Percentiles rank a stretch among this genome's conserved stretches.
These are phyloP conservation scores for Harrya chromipes DNA, from an alignment of 768 basidiomycete species.

Conservation along the genomic window DNA sequence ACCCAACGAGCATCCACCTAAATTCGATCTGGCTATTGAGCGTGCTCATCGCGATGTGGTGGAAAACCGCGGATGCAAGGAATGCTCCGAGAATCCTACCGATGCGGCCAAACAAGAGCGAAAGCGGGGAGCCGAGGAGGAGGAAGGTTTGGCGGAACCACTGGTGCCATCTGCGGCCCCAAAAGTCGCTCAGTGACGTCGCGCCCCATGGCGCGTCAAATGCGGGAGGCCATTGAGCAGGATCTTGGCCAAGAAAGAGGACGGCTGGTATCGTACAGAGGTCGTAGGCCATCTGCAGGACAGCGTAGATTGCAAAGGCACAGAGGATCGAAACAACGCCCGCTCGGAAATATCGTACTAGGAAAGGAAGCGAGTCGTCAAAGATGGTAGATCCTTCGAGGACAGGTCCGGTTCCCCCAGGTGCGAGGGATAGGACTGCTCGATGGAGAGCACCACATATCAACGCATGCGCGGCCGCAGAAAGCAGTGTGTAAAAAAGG, in stretches of 20 bases:
- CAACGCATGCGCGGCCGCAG: conserved; percentile 35
- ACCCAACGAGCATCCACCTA: conserved; percentile 44
- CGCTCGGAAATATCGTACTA: conserved; percentile 34
- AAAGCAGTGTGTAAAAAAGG: conserved; percentile 31
- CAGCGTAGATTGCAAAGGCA: conserved; percentile 43
- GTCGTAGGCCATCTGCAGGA: conserved; percentile 36
- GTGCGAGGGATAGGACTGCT: conserved; percentile 44
- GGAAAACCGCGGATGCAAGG: conserved; percentile 51
- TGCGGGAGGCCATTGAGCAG: conserved; percentile 31
- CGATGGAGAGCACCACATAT: conserved; percentile 46
- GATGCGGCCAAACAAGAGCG: conserved; percentile 41
- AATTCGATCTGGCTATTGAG: conserved; percentile 41
- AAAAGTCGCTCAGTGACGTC: conserved; percentile 34
- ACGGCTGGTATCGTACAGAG: conserved; percentile 22
- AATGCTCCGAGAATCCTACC: conserved; percentile 55
- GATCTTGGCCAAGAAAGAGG: conserved; percentile 24
- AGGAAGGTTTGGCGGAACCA: conserved; percentile 32
- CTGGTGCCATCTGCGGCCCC: conserved; percentile 38
- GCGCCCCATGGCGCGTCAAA: conserved; percentile 31
- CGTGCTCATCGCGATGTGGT: conserved; percentile 50
- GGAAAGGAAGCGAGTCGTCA: conserved; percentile 28
- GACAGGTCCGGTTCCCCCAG: conserved; percentile 30
- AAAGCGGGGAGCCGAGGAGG: conserved; percentile 26
- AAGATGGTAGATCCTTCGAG: conserved; percentile 30
- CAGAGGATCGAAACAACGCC: conserved; percentile 40